Percentiles rank a stretch among this genome's conserved stretches.
Evolutionary conservation across 2,329 filamentous ascomycete genomes (phyloP).

Genomic region (Monascus ruber): DNA sequence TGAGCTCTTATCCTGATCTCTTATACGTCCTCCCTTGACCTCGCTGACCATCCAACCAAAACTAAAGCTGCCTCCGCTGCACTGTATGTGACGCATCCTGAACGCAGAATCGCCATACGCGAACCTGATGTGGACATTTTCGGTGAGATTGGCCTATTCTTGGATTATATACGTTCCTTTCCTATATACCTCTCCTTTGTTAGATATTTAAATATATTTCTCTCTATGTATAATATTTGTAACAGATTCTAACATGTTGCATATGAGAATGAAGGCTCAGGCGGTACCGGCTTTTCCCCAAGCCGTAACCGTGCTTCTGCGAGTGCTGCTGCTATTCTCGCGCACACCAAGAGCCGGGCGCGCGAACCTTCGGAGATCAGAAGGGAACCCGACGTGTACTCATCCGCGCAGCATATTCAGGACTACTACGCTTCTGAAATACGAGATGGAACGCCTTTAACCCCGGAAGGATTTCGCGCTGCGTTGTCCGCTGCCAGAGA

Average conservation of each 20-base stretch:
- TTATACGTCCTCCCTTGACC: not conserved
- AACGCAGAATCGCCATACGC: conserved; percentile 19
- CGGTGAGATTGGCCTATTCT: conserved; percentile 10
- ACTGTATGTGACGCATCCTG: conserved; percentile 42
- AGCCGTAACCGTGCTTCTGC: conserved; percentile 48
- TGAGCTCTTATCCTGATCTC: conserved; percentile 6
- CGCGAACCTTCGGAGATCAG: conserved; percentile 57
- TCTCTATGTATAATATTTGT: too few species aligned
- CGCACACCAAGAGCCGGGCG: conserved; percentile 54
- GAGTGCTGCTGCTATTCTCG: conserved; percentile 61
- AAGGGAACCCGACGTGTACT: conserved; percentile 47
- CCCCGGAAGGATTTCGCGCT: conserved; percentile 59
- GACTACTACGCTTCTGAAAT: conserved; percentile 40
- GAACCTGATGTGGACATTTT: conserved; percentile 12
- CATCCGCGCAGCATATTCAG: conserved; percentile 48
- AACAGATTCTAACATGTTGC: not conserved
- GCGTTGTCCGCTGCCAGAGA: conserved; percentile 51
- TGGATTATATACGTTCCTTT: not conserved
- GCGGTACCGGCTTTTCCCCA: conserved; percentile 48
- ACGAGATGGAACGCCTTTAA: conserved; percentile 39
- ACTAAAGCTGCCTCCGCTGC: conserved; percentile 48
- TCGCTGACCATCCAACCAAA: too few species aligned
- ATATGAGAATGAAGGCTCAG: conserved; percentile 9
- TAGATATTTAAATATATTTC: too few species aligned
- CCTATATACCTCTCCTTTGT: not conserved